phyloP scores from a whole-genome alignment of 2,329 filamentous ascomycete species.

The Seiridium cupressi region DNA sequence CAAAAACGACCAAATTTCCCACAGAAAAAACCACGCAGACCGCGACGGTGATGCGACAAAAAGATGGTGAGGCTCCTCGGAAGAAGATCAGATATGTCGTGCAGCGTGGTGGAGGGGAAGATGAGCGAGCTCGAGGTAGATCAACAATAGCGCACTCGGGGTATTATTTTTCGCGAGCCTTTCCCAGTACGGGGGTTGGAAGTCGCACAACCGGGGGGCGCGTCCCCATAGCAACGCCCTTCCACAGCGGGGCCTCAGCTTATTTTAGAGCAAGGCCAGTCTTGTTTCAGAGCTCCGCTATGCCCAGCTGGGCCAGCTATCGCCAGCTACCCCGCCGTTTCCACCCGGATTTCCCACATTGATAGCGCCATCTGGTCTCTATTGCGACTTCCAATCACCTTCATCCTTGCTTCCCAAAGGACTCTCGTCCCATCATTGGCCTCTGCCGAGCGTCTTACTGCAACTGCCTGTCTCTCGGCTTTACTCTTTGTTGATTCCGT shows the following conservation, averaged over 20 bases:
- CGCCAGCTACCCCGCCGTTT: background rate
- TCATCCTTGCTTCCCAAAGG: background rate
- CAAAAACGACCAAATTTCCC: background rate
- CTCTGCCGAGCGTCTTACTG: too few species aligned
- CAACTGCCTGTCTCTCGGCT: too few species aligned
- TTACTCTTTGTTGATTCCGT: too few species aligned
- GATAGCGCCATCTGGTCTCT: background rate
- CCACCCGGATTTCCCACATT: background rate
- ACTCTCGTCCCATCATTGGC: background rate
- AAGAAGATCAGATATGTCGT: background rate
- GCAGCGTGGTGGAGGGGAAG: slow-evolving; percentile 2
- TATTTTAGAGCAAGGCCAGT: slow-evolving; percentile 3
- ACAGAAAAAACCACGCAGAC: background rate
- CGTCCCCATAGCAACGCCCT: slow-evolving; percentile 3
- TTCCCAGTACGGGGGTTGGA: background rate
- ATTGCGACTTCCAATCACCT: background rate
- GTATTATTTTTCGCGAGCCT: slow-evolving; percentile 4
- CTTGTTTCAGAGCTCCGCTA: background rate
- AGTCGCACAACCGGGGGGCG: background rate
- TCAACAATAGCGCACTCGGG: slow-evolving; percentile 7
- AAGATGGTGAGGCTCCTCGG: slow-evolving; percentile 4
- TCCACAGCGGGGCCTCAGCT: background rate
- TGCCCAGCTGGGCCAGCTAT: background rate
- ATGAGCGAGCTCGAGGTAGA: background rate
- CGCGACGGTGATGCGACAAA: background rate